Conservation (phyloP, 257 asterid species). For the Primulina eburnea region DNA sequence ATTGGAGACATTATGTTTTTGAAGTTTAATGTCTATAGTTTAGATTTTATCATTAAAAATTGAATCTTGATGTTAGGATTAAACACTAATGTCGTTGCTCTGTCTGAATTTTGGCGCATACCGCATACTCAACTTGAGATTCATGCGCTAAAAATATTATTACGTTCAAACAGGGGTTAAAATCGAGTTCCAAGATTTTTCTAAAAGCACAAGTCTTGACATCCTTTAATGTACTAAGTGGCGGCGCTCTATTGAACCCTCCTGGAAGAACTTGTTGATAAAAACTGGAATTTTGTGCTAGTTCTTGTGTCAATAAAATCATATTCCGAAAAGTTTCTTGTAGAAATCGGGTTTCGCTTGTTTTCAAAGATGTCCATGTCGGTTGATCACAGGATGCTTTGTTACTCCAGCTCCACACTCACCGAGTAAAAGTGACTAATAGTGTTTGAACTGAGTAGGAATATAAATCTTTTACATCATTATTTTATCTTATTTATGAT, state of each 20-base stretch:
- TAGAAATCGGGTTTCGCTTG: not conserved
- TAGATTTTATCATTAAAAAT: conserved; percentile 5
- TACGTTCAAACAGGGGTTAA: not conserved
- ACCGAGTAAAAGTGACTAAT: not conserved
- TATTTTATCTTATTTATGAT: not conserved
- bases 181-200: not conserved
- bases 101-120: not conserved
- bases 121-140: not conserved
- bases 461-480: conserved; percentile 2
- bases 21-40: not conserved
- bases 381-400: conserved; percentile 6
- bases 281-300: conserved; percentile 21
- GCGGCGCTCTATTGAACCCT: not conserved
- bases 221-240: not conserved
- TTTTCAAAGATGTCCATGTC: not conserved
- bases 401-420: not conserved
- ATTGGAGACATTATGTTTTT: conserved; percentile 11
- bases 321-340: not conserved
- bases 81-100: not conserved
- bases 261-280: not conserved
- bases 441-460: conserved; percentile 18
- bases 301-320: not conserved
- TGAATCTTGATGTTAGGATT: conserved; percentile 4
- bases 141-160: not conserved
- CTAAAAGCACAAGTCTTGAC: not conserved